phyloP scores from a whole-genome alignment of 108 stramenopile species.

The Nitzschia palea region DNA sequence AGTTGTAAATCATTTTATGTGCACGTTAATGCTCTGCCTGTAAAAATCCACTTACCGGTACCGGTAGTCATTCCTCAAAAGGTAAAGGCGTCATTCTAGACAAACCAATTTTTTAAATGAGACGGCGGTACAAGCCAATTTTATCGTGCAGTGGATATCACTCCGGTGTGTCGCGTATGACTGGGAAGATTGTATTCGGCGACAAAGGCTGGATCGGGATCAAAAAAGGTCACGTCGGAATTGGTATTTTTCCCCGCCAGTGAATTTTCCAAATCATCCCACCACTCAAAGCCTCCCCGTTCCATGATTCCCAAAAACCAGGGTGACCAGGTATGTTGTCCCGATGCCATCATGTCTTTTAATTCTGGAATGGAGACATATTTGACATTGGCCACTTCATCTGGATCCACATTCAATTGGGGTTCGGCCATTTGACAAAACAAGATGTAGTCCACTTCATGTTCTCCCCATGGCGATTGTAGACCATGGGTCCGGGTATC shows the following conservation, averaged over 20 bases:
- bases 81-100: too few species aligned
- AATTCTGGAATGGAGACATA: slow-evolving; percentile 52
- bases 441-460: slow-evolving; percentile 87
- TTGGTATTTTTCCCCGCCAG: slow-evolving; percentile 42
- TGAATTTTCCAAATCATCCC: slow-evolving; percentile 44
- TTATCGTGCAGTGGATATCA: too few species aligned
- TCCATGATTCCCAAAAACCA: slow-evolving; percentile 67
- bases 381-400: slow-evolving; percentile 66
- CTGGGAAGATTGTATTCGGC: slow-evolving; percentile 41
- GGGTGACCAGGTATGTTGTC: slow-evolving; percentile 47
- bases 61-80: too few species aligned
- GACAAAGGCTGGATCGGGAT: slow-evolving; percentile 38
- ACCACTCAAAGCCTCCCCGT: slow-evolving; percentile 54
- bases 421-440: slow-evolving; percentile 46
- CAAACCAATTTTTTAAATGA: too few species aligned
- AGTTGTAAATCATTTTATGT: not conserved
- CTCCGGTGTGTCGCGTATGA: slow-evolving; percentile 41
- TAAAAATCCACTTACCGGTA: too few species aligned
- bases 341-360: slow-evolving; percentile 40
- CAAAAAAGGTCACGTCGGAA: slow-evolving; percentile 38
- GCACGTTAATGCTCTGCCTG: too few species aligned
- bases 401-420: slow-evolving; percentile 46
- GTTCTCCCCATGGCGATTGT: slow-evolving; percentile 79
- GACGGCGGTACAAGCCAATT: too few species aligned
- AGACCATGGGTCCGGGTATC: slow-evolving; percentile 64